These are phyloP conservation scores for Skeletonema marinoi DNA, from an alignment of 108 stramenopile genomes.

Conservation along the genomic window DNA sequence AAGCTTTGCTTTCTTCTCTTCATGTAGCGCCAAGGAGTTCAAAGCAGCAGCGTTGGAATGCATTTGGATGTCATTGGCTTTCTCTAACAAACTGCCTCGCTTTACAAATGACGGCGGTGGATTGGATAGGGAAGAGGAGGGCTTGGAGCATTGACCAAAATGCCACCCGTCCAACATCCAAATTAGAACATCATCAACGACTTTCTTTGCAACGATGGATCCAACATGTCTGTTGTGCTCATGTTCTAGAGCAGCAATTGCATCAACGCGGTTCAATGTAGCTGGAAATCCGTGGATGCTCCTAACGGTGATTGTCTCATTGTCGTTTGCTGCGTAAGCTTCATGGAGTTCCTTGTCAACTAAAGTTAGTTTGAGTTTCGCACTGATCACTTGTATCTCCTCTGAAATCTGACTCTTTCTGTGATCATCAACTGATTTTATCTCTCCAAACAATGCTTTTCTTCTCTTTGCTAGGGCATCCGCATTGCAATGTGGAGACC, in stretches of 20 bases:
- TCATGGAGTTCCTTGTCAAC: constrained; percentile 33
- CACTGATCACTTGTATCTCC: constrained; percentile 12
- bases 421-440: constrained; percentile 10
- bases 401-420: constrained; percentile 1
- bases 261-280: constrained; percentile 16
- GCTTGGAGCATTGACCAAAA: constrained; percentile 16
- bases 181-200: constrained; percentile 22
- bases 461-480: constrained; percentile 14
- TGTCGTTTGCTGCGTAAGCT: constrained; percentile 9
- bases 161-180: constrained; percentile 54
- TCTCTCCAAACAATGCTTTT: constrained; percentile 15
- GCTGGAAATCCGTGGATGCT: constrained; percentile 40
- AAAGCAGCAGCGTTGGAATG: constrained; percentile 22
- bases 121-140: neutral
- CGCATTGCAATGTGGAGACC: constrained; percentile 22
- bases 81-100: constrained; percentile 17
- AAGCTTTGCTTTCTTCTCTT: constrained; percentile 9
- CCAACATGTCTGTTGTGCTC: constrained; percentile 34
- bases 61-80: constrained; percentile 18
- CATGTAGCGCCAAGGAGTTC: neutral
- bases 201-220: constrained; percentile 6
- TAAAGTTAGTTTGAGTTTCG: neutral
- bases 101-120: constrained; percentile 1
- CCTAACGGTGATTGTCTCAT: constrained; percentile 21
- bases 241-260: constrained; percentile 31